Conservation (phyloP, 768 basidiomycete species). For the Mycena vitilis region DNA sequence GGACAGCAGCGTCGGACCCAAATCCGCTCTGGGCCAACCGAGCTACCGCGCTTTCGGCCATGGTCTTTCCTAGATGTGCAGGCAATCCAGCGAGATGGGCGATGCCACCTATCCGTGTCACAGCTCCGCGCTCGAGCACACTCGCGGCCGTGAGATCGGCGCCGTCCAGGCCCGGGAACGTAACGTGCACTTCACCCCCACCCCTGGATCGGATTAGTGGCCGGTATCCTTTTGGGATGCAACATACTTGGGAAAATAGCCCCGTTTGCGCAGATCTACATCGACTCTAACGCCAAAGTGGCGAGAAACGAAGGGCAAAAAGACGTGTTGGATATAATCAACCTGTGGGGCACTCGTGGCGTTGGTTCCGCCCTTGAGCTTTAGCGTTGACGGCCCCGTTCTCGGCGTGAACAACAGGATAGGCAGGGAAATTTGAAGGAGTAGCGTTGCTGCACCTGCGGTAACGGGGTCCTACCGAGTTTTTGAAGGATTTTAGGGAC, state of each 20-base stretch:
- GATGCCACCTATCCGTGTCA: constrained; percentile 64
- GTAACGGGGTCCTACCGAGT: constrained; percentile 56
- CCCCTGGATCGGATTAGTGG: constrained; percentile 46
- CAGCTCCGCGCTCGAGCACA: constrained; percentile 66
- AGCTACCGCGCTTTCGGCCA: constrained; percentile 65
- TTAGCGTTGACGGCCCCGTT: constrained; percentile 56
- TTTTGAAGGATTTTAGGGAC: neutral
- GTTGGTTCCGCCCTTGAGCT: constrained; percentile 79
- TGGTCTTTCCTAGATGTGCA: constrained; percentile 60
- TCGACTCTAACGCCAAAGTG: constrained; percentile 64
- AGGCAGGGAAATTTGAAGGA: constrained; percentile 79
- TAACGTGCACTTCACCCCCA: constrained; percentile 69
- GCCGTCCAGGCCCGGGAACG: constrained; percentile 53
- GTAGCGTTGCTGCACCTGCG: constrained; percentile 77
- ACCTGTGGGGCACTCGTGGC: constrained; percentile 78
- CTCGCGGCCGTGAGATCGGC: constrained; percentile 54
- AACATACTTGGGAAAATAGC: constrained; percentile 69
- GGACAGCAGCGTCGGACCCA: constrained; percentile 21
- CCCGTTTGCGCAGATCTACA: constrained; percentile 65
- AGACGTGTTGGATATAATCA: constrained; percentile 74
- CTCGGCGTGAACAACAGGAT: constrained; percentile 68
- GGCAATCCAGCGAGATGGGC: constrained; percentile 80
- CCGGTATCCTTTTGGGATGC: neutral
- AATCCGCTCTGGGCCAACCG: constrained; percentile 56
- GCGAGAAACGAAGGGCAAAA: constrained; percentile 73